A percentile compares a stretch with the other conserved stretches of the same genome.
Conservation (phyloP, 306 rosid genomes). For the Malus sylvestris region DNA sequence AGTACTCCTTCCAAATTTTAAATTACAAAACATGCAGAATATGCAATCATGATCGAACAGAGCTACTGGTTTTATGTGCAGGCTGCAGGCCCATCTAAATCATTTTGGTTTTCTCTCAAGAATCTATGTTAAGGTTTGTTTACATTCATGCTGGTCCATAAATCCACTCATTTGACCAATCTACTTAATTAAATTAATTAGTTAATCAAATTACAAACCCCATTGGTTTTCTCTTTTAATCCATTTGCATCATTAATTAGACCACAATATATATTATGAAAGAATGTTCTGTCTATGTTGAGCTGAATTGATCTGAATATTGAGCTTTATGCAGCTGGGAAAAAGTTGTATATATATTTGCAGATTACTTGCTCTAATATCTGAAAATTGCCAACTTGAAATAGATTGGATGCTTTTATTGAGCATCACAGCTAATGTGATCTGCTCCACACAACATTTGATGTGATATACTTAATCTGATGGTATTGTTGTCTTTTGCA, state of each 20-base stretch:
- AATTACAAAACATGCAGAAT: constrained; percentile 1
- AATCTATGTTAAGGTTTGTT: constrained; percentile 7
- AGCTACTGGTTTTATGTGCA: constrained; percentile 13
- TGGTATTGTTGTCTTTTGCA: not conserved
- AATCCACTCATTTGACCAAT: constrained; percentile 8
- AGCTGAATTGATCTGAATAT: not conserved
- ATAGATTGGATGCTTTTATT: not conserved
- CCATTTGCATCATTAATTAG: not conserved
- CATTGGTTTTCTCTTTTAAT: not conserved
- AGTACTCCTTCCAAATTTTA: not conserved
- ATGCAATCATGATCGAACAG: constrained; percentile 6
- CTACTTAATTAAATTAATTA: not conserved
- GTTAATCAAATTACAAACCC: not conserved
- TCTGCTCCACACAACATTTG: not conserved
- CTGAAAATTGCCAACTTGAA: not conserved
- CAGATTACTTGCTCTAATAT: not conserved
- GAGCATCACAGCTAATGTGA: not conserved
- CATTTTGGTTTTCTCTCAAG: constrained; percentile 3
- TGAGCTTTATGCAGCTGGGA: not conserved
- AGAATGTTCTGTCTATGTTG: not conserved
- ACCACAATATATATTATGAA: not conserved
- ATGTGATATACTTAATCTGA: not conserved
- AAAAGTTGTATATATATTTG: not conserved
- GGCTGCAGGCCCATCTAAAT: constrained; percentile 12
- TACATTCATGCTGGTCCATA: constrained; percentile 11